Conservation (phyloP, 2,329 filamentous ascomycete genomes). For the Ascochyta lentis region DNA sequence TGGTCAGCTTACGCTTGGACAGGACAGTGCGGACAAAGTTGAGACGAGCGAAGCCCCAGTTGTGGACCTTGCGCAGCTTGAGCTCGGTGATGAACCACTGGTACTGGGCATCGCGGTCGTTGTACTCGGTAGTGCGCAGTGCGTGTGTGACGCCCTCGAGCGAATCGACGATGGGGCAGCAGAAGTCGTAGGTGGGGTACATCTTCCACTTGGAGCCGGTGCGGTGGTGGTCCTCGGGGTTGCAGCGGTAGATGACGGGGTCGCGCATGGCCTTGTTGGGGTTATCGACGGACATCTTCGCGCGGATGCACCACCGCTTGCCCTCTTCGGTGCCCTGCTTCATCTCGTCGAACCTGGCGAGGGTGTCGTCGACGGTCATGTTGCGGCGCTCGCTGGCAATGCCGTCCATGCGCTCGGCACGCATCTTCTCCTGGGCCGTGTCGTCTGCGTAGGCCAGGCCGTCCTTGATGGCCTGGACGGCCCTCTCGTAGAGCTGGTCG, state of each 20-base stretch:
- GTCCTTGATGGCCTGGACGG: conserved; percentile 81
- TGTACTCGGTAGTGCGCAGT: conserved; percentile 84
- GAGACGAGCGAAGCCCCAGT: conserved; percentile 85
- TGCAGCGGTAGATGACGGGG: conserved; percentile 97
- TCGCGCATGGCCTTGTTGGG: conserved; percentile 96
- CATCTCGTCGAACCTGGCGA: conserved; percentile 92
- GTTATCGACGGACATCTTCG: conserved; percentile 90
- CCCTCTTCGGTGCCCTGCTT: conserved; percentile 83
- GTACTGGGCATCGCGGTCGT: conserved; percentile 85
- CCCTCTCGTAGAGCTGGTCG: conserved; percentile 85
- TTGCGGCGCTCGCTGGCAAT: conserved; percentile 83
- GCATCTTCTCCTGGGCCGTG: conserved; percentile 88
- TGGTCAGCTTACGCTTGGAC: conserved; percentile 85
- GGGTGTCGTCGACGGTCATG: conserved; percentile 78
- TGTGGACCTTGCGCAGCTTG: conserved; percentile 75
- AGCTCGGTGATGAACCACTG: conserved; percentile 83
- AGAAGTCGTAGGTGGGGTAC: conserved; percentile 88
- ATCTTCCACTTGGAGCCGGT: conserved; percentile 83
- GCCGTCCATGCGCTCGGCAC: conserved; percentile 81
- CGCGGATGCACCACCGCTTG: conserved; percentile 86
- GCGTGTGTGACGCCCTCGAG: conserved; percentile 85
- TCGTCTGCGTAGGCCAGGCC: conserved; percentile 95
- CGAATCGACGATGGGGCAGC: conserved; percentile 80
- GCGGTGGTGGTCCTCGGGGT: conserved; percentile 74
- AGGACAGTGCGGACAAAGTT: conserved; percentile 85